Percentiles rank a stretch among this genome's conserved stretches.
Evolutionary conservation across 305 asterid species (phyloP).

Genomic region (Fraxinus velutina): DNA sequence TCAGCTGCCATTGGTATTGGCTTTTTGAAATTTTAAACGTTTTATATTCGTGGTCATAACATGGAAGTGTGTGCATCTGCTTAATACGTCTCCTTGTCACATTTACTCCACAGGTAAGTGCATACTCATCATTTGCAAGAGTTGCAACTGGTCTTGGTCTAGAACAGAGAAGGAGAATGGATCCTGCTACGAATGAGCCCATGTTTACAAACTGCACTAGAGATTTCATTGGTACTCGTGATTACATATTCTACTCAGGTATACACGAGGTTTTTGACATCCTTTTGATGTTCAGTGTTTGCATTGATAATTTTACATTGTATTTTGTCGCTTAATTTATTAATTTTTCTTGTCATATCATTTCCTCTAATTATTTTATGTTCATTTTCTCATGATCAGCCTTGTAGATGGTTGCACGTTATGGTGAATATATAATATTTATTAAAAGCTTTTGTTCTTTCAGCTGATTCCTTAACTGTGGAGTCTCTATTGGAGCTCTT

Average conservation of each 20-base stretch:
- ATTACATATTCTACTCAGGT: conserved; percentile 97
- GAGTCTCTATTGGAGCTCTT: conserved; percentile 92
- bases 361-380: background rate
- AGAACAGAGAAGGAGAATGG: conserved; percentile 86
- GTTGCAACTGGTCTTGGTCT: conserved; percentile 57
- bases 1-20: conserved; percentile 76
- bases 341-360: background rate
- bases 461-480: conserved; percentile 81
- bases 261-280: conserved; percentile 10
- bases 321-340: background rate
- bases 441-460: conserved; percentile 25
- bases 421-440: background rate
- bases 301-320: background rate
- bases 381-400: background rate
- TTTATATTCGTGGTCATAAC: background rate
- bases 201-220: conserved; percentile 82
- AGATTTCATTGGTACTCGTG: conserved; percentile 87
- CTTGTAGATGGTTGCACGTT: background rate
- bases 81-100: conserved; percentile 14
- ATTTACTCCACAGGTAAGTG: conserved; percentile 69
- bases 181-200: conserved; percentile 84
- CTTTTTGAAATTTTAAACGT: background rate
- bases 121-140: conserved; percentile 90
- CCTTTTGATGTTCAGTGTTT: background rate
- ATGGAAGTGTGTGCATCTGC: background rate